A percentile compares a stretch with the other conserved stretches of the same genome.
Evolutionary conservation across 2,329 filamentous ascomycete genomes (phyloP).

Genomic region (Colletotrichum abscissum): DNA sequence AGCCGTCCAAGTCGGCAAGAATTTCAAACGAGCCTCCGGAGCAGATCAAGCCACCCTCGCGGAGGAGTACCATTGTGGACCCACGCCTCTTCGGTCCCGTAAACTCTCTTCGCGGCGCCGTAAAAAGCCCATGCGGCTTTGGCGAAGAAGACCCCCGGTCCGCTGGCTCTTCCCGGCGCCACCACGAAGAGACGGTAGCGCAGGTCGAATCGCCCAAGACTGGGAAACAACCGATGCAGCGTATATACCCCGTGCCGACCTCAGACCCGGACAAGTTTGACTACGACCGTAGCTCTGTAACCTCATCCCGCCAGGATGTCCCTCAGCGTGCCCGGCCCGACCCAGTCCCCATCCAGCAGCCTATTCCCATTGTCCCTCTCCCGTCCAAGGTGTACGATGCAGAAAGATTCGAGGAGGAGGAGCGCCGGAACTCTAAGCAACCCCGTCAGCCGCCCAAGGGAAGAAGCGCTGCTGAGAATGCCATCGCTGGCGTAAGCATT

Average conservation of each 20-base stretch:
- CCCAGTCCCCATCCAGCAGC: conserved; percentile 82
- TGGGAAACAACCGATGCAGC: conserved; percentile 60
- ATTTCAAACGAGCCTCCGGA: conserved; percentile 33
- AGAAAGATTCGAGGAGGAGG: conserved; percentile 51
- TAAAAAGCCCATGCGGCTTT: conserved; percentile 68
- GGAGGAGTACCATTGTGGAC: conserved; percentile 62
- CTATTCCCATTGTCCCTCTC: conserved; percentile 81
- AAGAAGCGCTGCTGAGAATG: conserved; percentile 54
- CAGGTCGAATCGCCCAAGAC: conserved; percentile 49
- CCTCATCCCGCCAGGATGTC: conserved; percentile 53
- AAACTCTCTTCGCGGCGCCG: conserved; percentile 69
- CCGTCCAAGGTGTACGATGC: conserved; percentile 75
- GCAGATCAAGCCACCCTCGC: conserved; percentile 27
- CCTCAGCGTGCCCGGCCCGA: conserved; percentile 61
- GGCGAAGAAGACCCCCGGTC: conserved; percentile 45
- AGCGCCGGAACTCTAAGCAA: conserved; percentile 45
- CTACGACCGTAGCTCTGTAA: conserved; percentile 61
- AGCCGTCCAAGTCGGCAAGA: conserved; percentile 38
- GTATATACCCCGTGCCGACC: conserved; percentile 75
- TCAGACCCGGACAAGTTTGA: conserved; percentile 74
- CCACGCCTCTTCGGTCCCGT: conserved; percentile 68
- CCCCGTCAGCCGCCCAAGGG: conserved; percentile 48
- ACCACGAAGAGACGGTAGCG: conserved; percentile 49
- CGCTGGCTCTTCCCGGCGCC: conserved; percentile 46
- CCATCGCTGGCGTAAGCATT: conserved; percentile 59